Conservation (phyloP, 352 stramenopile species). For the Phytophthora pisi region DNA sequence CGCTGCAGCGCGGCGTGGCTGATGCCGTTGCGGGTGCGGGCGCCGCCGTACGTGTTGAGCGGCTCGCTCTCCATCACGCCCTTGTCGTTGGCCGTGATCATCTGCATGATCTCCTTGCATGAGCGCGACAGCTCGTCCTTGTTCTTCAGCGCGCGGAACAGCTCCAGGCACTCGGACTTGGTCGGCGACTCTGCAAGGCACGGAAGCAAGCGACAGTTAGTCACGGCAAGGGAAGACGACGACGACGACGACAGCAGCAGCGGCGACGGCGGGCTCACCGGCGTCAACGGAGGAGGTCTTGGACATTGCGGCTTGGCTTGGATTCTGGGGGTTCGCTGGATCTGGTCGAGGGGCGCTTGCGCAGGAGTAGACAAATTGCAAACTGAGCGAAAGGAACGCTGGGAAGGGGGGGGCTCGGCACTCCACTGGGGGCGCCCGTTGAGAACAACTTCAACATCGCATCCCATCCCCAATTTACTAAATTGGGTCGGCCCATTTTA, state of each 20-base stretch:
- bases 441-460: neutral
- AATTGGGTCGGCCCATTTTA: neutral
- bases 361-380: constrained; percentile 5
- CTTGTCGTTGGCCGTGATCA: constrained; percentile 64
- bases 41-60: constrained; percentile 67
- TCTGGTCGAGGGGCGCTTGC: constrained; percentile 25
- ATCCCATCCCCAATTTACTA: neutral
- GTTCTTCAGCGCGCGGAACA: constrained; percentile 78
- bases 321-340: constrained; percentile 7
- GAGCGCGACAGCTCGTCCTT: constrained; percentile 77
- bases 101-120: constrained; percentile 82
- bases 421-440: too few species aligned
- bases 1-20: constrained; percentile 80
- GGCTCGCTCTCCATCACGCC: constrained; percentile 73
- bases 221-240: neutral
- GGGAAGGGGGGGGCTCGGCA: too few species aligned
- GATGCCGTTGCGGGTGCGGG: constrained; percentile 62
- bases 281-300: constrained; percentile 49
- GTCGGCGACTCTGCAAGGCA: constrained; percentile 29
- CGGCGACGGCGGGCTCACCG: constrained; percentile 17
- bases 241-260: neutral
- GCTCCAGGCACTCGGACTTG: constrained; percentile 69
- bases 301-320: constrained; percentile 27
- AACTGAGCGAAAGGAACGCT: too few species aligned
- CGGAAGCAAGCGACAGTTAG: neutral